Evolutionary conservation across 805 yeast genomes (phyloP).

Genomic region (Starmera caribaea): DNA sequence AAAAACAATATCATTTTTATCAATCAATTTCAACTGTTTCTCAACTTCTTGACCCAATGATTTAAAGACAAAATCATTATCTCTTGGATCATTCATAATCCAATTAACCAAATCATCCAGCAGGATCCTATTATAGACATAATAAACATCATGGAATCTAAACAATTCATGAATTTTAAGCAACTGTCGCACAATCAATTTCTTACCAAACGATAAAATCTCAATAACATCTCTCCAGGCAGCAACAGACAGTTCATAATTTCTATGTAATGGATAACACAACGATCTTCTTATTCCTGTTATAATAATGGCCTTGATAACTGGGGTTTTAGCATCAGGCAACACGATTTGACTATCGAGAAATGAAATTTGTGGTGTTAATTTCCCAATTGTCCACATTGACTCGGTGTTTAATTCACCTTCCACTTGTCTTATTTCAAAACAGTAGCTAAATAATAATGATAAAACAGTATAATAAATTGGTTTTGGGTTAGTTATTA

Average conservation of each 20-base stretch:
- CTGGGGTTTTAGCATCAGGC: slow-evolving; percentile 12
- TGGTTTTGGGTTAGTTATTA: slow-evolving; percentile 46
- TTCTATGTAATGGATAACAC: slow-evolving; percentile 71
- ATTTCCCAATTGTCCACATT: slow-evolving; percentile 88
- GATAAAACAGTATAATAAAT: slow-evolving; percentile 55
- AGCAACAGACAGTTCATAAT: slow-evolving; percentile 45
- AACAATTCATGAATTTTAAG: slow-evolving; percentile 62
- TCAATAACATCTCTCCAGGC: slow-evolving; percentile 73
- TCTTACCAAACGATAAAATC: slow-evolving; percentile 58
- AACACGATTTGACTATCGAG: slow-evolving; percentile 51
- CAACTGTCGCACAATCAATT: slow-evolving; percentile 49
- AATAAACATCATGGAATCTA: slow-evolving; percentile 74
- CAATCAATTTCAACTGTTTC: slow-evolving; percentile 28
- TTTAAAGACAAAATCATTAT: slow-evolving; percentile 49
- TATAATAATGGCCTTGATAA: slow-evolving; percentile 44
- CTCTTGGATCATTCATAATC: slow-evolving; percentile 48
- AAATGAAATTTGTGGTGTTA: slow-evolving; percentile 68
- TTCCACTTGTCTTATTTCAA: slow-evolving; percentile 66
- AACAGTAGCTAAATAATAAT: slow-evolving; percentile 61
- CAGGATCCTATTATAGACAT: slow-evolving; percentile 71
- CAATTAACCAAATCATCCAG: slow-evolving; percentile 72
- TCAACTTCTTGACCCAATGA: slow-evolving; percentile 57
- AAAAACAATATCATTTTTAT: slow-evolving; percentile 41
- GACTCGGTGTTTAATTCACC: slow-evolving; percentile 74
- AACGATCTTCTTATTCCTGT: slow-evolving; percentile 67